Evolutionary conservation across 768 basidiomycete genomes (phyloP), one percentile per base, ranked within the genome.

Genomic region (Artomyces pyxidatus): DNA sequence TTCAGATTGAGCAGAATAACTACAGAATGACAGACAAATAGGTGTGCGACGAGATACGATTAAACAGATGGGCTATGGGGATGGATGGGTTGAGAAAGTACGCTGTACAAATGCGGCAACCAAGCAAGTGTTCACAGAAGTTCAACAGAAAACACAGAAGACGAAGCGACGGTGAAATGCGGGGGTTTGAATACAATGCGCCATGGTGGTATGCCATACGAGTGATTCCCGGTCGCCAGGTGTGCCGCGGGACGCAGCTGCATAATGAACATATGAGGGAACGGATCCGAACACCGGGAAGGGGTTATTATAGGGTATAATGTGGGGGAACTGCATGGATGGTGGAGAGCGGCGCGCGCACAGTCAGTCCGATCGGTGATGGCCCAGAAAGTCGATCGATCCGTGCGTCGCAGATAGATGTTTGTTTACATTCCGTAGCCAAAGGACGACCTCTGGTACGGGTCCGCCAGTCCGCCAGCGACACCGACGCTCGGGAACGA

Each of bases 401-500:
- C 45, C 28, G 42, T 45, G 46, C 46, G 49, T 37, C 23, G 37
- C 38, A 37, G 41, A 45, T 48, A 52, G 38, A 68, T 35, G 17
- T 17, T n/a, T 35, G 32, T 35, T 81, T 76, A 89, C 85, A 88
- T 87, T 62, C 84, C 81, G 60, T 90, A 90, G 50, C 81, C 83
- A 59, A 83, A 90, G 55, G 71, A 69, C 41, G 80, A 71, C 62
- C 79, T 72, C 70, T 85, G 84, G 71, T 90, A 90, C 28, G 83
- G 85, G 66, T 88, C 87, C 59, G 72, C 78, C 59, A 83, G 69
- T 35, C 77, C 70, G 39, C 63, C 72, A 35, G 81, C 65, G 52
- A 76, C 62, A 47, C 71, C 70, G 52, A 72, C 66, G 53, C 63
- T 65, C 42, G 70, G 69, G 64, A 74, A 78, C 32, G 72, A 51